phyloP scores from a whole-genome alignment of 2,329 filamentous ascomycete genomes.

The Xylaria sp. region DNA sequence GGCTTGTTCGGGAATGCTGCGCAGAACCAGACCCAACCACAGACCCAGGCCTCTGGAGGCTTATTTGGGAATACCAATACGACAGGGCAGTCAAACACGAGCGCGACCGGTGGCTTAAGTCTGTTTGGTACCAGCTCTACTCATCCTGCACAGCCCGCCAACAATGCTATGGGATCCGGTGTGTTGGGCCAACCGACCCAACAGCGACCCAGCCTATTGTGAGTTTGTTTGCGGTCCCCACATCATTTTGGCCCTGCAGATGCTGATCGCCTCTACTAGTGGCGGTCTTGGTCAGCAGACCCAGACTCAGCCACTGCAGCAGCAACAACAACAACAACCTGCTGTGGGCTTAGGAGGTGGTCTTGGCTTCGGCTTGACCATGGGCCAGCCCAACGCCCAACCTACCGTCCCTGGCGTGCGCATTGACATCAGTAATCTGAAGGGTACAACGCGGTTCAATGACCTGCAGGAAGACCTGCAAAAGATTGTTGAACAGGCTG shows the following conservation, averaged over 20 bases:
- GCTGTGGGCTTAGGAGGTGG: slow-evolving; percentile 34
- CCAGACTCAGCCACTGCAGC: slow-evolving; percentile 32
- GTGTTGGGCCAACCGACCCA: slow-evolving; percentile 35
- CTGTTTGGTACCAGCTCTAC: slow-evolving; percentile 36
- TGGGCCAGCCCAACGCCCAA: slow-evolving; percentile 58
- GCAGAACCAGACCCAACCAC: slow-evolving; percentile 21
- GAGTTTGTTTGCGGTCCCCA: slow-evolving; percentile 31
- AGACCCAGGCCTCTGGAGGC: slow-evolving; percentile 24
- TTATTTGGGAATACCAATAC: slow-evolving; percentile 36
- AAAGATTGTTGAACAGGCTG: slow-evolving; percentile 75
- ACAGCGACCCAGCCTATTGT: slow-evolving; percentile 41
- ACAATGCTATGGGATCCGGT: slow-evolving; percentile 14
- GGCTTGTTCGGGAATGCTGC: slow-evolving; percentile 34
- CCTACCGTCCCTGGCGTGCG: slow-evolving; percentile 72
- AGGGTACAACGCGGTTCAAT: slow-evolving; percentile 88
- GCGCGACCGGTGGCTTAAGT: slow-evolving; percentile 35
- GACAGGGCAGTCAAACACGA: slow-evolving; percentile 27
- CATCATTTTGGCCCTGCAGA: neutral
- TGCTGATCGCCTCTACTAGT: slow-evolving; percentile 23
- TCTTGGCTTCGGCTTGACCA: slow-evolving; percentile 45
- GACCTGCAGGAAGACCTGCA: slow-evolving; percentile 85
- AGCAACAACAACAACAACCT: slow-evolving; percentile 29
- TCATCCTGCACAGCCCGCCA: slow-evolving; percentile 26
- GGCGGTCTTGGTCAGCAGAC: slow-evolving; percentile 30
- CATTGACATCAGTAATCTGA: slow-evolving; percentile 78